phyloP scores from a whole-genome alignment of 257 asterid species.

The Anisodus tanguticus region DNA sequence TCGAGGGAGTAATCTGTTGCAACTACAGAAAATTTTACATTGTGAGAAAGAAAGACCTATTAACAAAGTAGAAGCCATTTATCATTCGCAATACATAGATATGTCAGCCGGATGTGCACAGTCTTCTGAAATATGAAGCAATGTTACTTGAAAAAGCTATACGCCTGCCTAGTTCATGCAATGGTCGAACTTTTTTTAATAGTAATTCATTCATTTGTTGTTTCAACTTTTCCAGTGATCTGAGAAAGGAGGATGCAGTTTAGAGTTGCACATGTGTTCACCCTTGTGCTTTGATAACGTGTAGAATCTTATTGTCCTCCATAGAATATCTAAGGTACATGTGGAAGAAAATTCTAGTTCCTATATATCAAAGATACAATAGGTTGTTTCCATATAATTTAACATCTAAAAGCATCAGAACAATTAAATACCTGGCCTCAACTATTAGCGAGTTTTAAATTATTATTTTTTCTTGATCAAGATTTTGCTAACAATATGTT shows the following conservation, averaged over 20 bases:
- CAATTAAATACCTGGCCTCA: neutral
- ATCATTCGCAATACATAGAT: too few relatives aligned
- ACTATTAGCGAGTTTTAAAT: neutral
- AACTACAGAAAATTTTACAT: too few relatives aligned
- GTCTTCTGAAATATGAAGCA: neutral
- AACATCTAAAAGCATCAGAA: neutral
- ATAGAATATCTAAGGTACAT: neutral
- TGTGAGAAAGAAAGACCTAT: too few relatives aligned
- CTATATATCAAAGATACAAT: neutral
- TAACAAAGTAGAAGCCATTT: too few relatives aligned
- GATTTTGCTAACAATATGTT: too few relatives aligned
- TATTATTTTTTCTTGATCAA: too few relatives aligned
- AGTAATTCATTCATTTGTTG: neutral
- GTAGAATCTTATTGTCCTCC: neutral
- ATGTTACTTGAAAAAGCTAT: neutral
- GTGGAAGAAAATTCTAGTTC: neutral
- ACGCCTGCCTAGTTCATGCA: too few relatives aligned
- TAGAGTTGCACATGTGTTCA: neutral
- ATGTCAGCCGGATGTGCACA: neutral
- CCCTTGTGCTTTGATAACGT: neutral
- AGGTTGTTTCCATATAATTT: neutral
- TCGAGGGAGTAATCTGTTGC: too few relatives aligned
- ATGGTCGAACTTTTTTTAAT: too few relatives aligned
- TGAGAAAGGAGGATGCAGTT: neutral
- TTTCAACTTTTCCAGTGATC: neutral